Conservation (phyloP, 169 alveolate genomes). For the Cryptosporidium bovis region DNA sequence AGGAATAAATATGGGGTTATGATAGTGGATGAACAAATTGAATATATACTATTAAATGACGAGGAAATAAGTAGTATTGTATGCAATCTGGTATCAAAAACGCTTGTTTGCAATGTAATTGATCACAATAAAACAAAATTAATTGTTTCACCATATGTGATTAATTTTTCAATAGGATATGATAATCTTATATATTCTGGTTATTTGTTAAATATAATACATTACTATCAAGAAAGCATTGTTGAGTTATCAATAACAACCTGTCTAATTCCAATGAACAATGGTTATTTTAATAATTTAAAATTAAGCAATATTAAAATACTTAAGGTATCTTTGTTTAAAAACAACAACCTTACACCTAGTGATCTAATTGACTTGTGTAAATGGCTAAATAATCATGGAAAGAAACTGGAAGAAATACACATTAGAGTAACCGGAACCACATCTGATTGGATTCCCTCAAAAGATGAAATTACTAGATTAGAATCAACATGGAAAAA, state of each 20-base stretch:
- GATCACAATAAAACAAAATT: constrained; percentile 37
- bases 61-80: constrained; percentile 1
- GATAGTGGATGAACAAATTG: constrained; percentile 18
- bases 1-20: background rate
- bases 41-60: constrained; percentile 10
- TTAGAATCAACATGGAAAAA: constrained; percentile 19
- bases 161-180: constrained; percentile 34
- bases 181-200: constrained; percentile 70
- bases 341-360: constrained; percentile 15
- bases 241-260: constrained; percentile 18
- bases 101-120: constrained; percentile 22
- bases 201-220: constrained; percentile 20
- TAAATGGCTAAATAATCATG: constrained; percentile 27
- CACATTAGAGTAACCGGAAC: constrained; percentile 66
- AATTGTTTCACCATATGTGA: constrained; percentile 2
- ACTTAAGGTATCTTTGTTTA: constrained; percentile 22
- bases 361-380: constrained; percentile 24
- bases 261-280: constrained; percentile 26
- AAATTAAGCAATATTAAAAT: constrained; percentile 1
- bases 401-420: background rate
- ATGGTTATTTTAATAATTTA: background rate
- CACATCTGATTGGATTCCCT: constrained; percentile 59
- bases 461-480: constrained; percentile 10
- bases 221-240: constrained; percentile 23
- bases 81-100: constrained; percentile 4